Base-by-base conservation (phyloP, 257 asterid species). In the Fraxinus excelsior region DNA sequence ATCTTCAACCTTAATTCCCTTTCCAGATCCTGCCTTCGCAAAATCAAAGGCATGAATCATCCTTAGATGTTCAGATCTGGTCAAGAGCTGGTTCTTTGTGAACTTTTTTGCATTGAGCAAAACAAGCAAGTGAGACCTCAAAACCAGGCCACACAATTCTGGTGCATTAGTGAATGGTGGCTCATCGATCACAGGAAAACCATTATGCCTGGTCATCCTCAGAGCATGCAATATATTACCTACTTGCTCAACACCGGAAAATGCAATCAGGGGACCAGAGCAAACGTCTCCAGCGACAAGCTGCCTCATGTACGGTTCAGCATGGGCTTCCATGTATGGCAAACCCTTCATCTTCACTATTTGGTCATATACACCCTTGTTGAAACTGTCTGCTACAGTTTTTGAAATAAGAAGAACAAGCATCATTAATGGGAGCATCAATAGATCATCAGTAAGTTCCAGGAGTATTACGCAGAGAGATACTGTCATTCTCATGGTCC, bases 401-500 rank as follows among this genome's bases (percentile, higher is more conserved):
- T 95, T 95, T 0, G 99, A 95, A 8, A 95, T 84, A 56, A 95
- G 96, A 65, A 95, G 97, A 37, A 95, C 99, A 9, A 95, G 94
- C 99, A 95, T 95, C 82, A 88, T 79, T 40, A 95, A 74, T 1
- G 99, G 99, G 79, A 95, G 97, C 98, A 95, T 95, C 65, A 95
- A 75, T 28, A 95, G 88, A 79, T 90, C 81, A 65, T 95, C 84
- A n/a, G 99, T 95, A 49, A 95, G 93, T 80, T 95, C 99, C 18
- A 95, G 89, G 62, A 95, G 90, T 74, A 95, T 95, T 80, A 95
- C 96, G 56, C 99, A 95, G 1, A 95, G 92, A 1, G 99, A 95
- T 2, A 95, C 99, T 0, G 99, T 95, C 99, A 95, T 95, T 78
- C 99, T 90, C 99, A 95, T 95, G 16, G 99, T 95, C 58, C 99